Conservation (phyloP, 129 eudicot genomes). For the Daucus carota region DNA sequence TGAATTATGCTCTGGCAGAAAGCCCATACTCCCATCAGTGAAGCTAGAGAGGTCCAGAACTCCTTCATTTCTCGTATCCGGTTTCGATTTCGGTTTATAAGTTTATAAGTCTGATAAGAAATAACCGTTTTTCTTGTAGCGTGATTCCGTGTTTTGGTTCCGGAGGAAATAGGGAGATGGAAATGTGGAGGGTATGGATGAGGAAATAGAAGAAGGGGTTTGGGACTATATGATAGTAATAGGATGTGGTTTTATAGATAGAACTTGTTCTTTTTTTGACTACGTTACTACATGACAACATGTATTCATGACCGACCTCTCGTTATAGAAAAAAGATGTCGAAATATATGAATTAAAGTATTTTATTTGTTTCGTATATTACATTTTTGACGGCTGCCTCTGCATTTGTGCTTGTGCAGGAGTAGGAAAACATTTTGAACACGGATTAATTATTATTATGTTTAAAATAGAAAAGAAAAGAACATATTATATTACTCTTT, state of each 20-base stretch:
- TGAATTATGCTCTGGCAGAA: slow-evolving; percentile 73
- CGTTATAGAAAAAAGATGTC: not conserved
- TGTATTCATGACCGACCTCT: not conserved
- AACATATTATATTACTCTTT: too few species aligned
- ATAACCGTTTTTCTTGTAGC: too few species aligned
- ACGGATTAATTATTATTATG: too few species aligned
- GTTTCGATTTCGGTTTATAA: too few species aligned
- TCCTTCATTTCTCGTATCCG: slow-evolving; percentile 67
- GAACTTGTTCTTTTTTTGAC: not conserved
- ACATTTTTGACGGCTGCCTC: not conserved
- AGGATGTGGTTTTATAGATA: not conserved
- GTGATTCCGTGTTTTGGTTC: too few species aligned
- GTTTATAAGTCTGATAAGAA: too few species aligned
- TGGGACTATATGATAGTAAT: not conserved
- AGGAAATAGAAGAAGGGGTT: not conserved
- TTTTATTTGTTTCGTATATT: not conserved
- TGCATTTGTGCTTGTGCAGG: not conserved
- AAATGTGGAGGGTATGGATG: too few species aligned
- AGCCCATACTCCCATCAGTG: slow-evolving; percentile 89
- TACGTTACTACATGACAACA: slow-evolving; percentile 1
- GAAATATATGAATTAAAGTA: not conserved
- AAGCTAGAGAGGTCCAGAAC: slow-evolving; percentile 88
- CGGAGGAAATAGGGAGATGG: too few species aligned
- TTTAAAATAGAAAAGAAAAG: too few species aligned
- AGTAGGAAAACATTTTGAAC: not conserved